Evolutionary conservation across 257 asterid genomes (phyloP).

Genomic region (Jasminum sambac): DNA sequence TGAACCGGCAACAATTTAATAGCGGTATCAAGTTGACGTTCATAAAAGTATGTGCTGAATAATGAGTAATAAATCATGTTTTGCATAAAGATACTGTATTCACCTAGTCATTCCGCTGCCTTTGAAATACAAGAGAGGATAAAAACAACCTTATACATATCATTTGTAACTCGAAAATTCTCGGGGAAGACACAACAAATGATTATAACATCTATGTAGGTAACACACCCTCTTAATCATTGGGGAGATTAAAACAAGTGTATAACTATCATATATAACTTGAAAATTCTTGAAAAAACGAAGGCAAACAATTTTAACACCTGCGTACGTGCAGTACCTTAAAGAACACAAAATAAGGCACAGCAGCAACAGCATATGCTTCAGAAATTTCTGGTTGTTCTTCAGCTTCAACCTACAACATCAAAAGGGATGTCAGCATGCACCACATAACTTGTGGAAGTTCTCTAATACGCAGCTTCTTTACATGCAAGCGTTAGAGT

Average conservation of each 20-base stretch:
- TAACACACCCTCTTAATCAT: too few species aligned
- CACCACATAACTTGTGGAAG: not conserved
- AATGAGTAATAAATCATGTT: not conserved
- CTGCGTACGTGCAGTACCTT: slow-evolving; percentile 48
- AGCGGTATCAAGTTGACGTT: not conserved
- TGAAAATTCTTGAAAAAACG: not conserved
- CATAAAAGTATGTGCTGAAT: not conserved
- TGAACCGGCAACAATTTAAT: not conserved
- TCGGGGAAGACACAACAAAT: too few species aligned
- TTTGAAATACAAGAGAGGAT: too few species aligned
- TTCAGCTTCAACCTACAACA: slow-evolving; percentile 90
- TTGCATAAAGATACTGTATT: not conserved
- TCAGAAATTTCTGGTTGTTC: slow-evolving; percentile 95
- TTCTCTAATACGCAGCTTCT: not conserved
- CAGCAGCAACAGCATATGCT: slow-evolving; percentile 81
- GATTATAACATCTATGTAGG: too few species aligned
- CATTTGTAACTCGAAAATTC: too few species aligned
- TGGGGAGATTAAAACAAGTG: not conserved
- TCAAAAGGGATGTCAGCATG: slow-evolving; percentile 25
- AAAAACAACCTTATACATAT: too few species aligned
- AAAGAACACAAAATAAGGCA: slow-evolving; percentile 85
- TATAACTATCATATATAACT: not conserved
- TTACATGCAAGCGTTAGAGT: not conserved
- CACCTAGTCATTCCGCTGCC: not conserved
- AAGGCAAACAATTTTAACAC: slow-evolving; percentile 6